Base-by-base conservation (phyloP, 192 early-diverging fungal species). In the Lobulomyces angularis region DNA sequence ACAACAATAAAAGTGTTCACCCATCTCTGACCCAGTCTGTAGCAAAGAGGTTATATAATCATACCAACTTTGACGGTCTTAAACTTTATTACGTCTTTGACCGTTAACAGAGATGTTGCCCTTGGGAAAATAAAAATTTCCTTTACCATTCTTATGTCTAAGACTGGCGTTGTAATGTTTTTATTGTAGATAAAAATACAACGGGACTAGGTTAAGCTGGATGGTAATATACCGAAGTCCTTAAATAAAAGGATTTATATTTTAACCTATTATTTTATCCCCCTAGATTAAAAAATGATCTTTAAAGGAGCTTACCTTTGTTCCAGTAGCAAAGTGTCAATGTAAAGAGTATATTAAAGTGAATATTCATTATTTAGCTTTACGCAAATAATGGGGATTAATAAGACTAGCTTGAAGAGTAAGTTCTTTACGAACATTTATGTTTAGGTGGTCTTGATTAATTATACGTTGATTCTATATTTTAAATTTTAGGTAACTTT, bases 1-100 rank as follows among this genome's bases (percentile, higher is more conserved):
- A 32, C 12, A 12, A 16, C n/a, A 12, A 32, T 16, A 32, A 32
- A 12, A 16, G 12, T 32, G 16, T 32, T 16, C 16, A 32, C 31
- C 31, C 31, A 32, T 32, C 31, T 32, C 31, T 32, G 31, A 32
- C 31, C 31, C 16, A 32, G 31, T 32, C 31, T 32, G 31, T 32
- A 32, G 16, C 31, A 32, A 32, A 32, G 12, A 32, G 16, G 16
- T 32, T 32, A 32, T 12, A 32, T 32, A 32, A 32, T 32, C 16
- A 32, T 32, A 32, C 16, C 31, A 32, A 12, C 12, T 32, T 32
- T 32, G 31, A 32, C 12, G 31, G 31, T 32, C 31, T 32, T 32
- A 32, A 32, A 32, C 31, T 16, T 12, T 32, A 32, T 32, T 32
- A 32, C 12, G 31, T 16, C 16, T 16, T 32, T 32, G 16, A 32